Evolutionary conservation across 2,329 filamentous ascomycete species (phyloP).

Genomic region (Verticillium klebahnii): DNA sequence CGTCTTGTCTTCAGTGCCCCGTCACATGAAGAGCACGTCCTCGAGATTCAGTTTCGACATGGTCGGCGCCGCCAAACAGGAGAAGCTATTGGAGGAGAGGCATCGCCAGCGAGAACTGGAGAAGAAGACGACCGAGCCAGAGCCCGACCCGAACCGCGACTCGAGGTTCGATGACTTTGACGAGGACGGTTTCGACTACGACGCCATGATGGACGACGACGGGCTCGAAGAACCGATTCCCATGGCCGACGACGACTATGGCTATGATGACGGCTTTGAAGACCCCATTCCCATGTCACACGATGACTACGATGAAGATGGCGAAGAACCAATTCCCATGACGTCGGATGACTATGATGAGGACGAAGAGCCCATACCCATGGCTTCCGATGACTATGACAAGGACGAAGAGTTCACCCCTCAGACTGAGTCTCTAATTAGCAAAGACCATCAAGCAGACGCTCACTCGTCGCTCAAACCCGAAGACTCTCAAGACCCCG

Average conservation of each 20-base stretch:
- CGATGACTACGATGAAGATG: constrained; percentile 26
- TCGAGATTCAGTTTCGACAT: constrained; percentile 82
- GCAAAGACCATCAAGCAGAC: constrained; percentile 16
- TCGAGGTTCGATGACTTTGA: constrained; percentile 59
- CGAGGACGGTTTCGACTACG: constrained; percentile 56
- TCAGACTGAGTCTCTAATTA: not conserved
- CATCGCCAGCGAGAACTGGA: constrained; percentile 64
- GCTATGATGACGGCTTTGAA: constrained; percentile 50
- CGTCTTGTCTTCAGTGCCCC: constrained; percentile 47
- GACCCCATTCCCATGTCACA: constrained; percentile 60
- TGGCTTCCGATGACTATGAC: constrained; percentile 16
- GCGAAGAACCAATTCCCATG: constrained; percentile 20
- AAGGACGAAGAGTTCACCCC: constrained; percentile 16
- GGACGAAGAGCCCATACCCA: constrained; percentile 14
- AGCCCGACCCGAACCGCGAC: constrained; percentile 33
- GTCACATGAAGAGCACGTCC: constrained; percentile 70
- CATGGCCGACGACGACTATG: constrained; percentile 36
- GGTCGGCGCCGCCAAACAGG: constrained; percentile 62
- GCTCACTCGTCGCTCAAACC: constrained; percentile 17
- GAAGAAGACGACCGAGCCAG: constrained; percentile 41
- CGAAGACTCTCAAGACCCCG: constrained; percentile 33
- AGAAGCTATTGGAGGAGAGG: constrained; percentile 67
- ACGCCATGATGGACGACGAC: constrained; percentile 61
- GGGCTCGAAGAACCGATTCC: constrained; percentile 65
- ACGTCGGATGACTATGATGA: constrained; percentile 18